These are phyloP conservation scores for Cordyceps javanica DNA, from an alignment of 2,329 filamentous ascomycete genomes.

Conservation along the genomic window DNA sequence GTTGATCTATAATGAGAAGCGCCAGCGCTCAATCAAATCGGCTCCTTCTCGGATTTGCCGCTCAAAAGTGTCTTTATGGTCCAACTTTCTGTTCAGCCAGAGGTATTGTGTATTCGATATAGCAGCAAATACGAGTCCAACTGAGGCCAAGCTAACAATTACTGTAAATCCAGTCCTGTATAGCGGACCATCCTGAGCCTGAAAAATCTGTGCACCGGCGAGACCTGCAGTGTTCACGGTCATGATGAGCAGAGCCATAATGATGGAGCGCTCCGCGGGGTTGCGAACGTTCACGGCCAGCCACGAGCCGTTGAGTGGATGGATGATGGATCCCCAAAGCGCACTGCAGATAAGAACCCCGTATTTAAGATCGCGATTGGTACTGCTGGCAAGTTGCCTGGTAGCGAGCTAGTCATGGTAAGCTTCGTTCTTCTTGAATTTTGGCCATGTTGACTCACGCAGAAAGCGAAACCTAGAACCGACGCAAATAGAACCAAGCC, in stretches of 20 bases:
- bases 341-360: background rate
- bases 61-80: background rate
- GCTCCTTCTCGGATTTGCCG: background rate
- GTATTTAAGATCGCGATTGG: background rate
- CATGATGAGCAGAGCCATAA: slow-evolving; percentile 29
- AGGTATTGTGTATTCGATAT: slow-evolving; percentile 25
- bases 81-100: slow-evolving; percentile 30
- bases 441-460: background rate
- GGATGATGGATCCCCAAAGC: background rate
- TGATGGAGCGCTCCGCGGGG: slow-evolving; percentile 25
- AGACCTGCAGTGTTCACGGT: slow-evolving; percentile 26
- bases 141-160: slow-evolving; percentile 20
- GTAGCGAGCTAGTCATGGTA: background rate
- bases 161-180: slow-evolving; percentile 24
- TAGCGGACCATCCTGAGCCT: slow-evolving; percentile 23
- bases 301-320: slow-evolving; percentile 23
- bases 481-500: background rate
- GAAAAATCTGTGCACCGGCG: slow-evolving; percentile 26
- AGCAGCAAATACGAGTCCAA: slow-evolving; percentile 18
- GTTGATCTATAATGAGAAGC: too few relatives aligned
- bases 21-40: too few relatives aligned
- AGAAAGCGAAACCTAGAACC: background rate
- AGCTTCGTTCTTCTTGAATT: background rate
- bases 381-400: background rate
- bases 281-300: slow-evolving; percentile 23